A percentile compares a stretch with the other conserved stretches of the same genome.
These are phyloP conservation scores for Pichia phayaonensis DNA, from an alignment of 805 yeast species.

Conservation along the genomic window DNA sequence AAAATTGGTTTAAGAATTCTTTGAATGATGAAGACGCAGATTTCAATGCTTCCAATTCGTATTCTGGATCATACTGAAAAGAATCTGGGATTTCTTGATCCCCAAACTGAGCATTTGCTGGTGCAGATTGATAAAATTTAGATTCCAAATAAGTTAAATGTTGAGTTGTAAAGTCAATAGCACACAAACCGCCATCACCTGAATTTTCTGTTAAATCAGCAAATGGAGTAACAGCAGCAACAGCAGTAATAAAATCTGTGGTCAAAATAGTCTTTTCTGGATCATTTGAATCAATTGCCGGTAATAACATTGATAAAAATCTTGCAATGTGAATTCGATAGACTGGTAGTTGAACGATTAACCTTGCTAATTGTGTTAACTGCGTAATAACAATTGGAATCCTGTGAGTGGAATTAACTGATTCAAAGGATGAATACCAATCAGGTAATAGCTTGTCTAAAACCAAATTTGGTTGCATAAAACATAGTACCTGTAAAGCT, in stretches of 20 bases:
- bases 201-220: constrained; percentile 43
- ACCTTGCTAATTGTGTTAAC: constrained; percentile 57
- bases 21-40: constrained; percentile 71
- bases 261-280: constrained; percentile 63
- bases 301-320: constrained; percentile 57
- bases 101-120: constrained; percentile 16
- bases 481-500: constrained; percentile 56
- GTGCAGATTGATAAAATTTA: constrained; percentile 29
- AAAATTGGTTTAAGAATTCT: constrained; percentile 46
- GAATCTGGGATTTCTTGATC: constrained; percentile 17
- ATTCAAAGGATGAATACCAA: constrained; percentile 64
- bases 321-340: constrained; percentile 76
- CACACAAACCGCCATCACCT: constrained; percentile 33
- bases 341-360: constrained; percentile 52
- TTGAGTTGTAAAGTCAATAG: constrained; percentile 52
- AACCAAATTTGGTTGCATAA: constrained; percentile 47
- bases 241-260: constrained; percentile 58
- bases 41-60: constrained; percentile 49
- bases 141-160: constrained; percentile 52
- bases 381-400: constrained; percentile 64
- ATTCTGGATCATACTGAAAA: constrained; percentile 36
- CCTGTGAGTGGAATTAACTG: constrained; percentile 71
- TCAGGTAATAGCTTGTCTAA: constrained; percentile 55
- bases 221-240: constrained; percentile 68
- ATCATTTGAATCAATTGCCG: constrained; percentile 88